These are phyloP conservation scores for Cochlearia excelsa DNA, from an alignment of 345 rosid species.

Conservation along the genomic window DNA sequence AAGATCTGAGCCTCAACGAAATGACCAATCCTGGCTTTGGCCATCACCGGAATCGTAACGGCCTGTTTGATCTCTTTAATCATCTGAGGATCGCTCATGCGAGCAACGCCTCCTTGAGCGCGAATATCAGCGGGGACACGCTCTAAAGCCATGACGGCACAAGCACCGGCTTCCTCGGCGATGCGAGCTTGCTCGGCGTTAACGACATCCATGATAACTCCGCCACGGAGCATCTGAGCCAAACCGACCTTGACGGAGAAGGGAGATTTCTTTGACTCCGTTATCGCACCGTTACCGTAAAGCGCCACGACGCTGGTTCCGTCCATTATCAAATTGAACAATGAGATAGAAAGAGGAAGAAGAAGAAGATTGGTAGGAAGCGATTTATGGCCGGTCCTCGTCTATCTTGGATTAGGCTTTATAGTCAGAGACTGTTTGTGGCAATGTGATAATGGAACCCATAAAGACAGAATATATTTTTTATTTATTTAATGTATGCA, in stretches of 20 bases:
- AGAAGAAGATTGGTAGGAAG: slow-evolving; percentile 21
- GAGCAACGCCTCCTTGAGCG: slow-evolving; percentile 71
- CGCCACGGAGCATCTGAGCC: slow-evolving; percentile 87
- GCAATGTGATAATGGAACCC: slow-evolving; percentile 25
- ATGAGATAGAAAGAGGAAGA: neutral
- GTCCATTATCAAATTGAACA: slow-evolving; percentile 43
- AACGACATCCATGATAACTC: slow-evolving; percentile 82
- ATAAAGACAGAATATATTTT: neutral
- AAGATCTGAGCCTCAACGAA: slow-evolving; percentile 78
- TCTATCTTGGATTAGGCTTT: slow-evolving; percentile 32
- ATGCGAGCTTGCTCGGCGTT: slow-evolving; percentile 67
- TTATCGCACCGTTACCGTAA: slow-evolving; percentile 67
- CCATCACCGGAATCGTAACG: slow-evolving; percentile 83
- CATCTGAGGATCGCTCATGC: slow-evolving; percentile 74
- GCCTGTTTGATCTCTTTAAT: slow-evolving; percentile 70
- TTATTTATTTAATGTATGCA: neutral
- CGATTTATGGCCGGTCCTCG: slow-evolving; percentile 33
- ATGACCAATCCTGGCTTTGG: slow-evolving; percentile 76
- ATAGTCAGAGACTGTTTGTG: slow-evolving; percentile 29
- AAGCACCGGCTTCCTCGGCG: slow-evolving; percentile 81
- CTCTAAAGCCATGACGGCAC: slow-evolving; percentile 80
- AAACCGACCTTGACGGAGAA: slow-evolving; percentile 80
- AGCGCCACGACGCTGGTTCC: slow-evolving; percentile 77
- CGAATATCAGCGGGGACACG: slow-evolving; percentile 77
- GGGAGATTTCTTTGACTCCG: slow-evolving; percentile 66